phyloP scores from a whole-genome alignment of 2,329 filamentous ascomycete genomes.

The Calonectria pseudoreteaudii region DNA sequence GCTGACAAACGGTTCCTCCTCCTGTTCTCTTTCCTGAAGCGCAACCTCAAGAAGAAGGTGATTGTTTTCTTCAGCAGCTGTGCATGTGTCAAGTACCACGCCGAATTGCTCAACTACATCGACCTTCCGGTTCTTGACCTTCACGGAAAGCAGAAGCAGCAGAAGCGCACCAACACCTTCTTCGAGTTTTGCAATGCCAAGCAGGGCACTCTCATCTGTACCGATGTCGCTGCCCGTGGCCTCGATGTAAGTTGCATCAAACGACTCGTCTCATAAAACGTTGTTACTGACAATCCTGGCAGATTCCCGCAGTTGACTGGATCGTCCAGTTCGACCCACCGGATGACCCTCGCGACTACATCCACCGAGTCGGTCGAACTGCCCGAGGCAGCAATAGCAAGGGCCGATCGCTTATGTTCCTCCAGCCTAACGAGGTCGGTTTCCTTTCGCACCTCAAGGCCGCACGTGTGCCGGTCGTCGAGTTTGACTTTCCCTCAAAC shows the following conservation, averaged over 20 bases:
- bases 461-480: constrained; percentile 90
- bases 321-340: constrained; percentile 96
- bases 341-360: constrained; percentile 90
- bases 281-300: constrained; percentile 24
- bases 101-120: constrained; percentile 96
- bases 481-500: constrained; percentile 93
- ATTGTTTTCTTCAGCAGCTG: constrained; percentile 97
- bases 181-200: constrained; percentile 89
- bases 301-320: constrained; percentile 95
- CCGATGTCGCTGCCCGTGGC: constrained; percentile 94
- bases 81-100: constrained; percentile 95
- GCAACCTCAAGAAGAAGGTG: constrained; percentile 92
- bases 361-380: constrained; percentile 95
- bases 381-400: constrained; percentile 86
- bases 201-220: constrained; percentile 91
- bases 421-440: constrained; percentile 91
- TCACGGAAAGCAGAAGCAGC: constrained; percentile 97
- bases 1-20: constrained; percentile 93
- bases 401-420: constrained; percentile 90
- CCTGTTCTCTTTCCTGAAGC: constrained; percentile 93
- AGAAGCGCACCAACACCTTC: constrained; percentile 98
- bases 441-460: constrained; percentile 93
- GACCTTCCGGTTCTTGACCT: constrained; percentile 89
- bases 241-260: constrained; percentile 73
- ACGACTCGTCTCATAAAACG: neutral